A percentile compares a stretch with the other conserved stretches of the same genome.
These are phyloP conservation scores for Tieghemiomyces parasiticus DNA, from an alignment of 192 early-diverging fungal species.

Conservation along the genomic window DNA sequence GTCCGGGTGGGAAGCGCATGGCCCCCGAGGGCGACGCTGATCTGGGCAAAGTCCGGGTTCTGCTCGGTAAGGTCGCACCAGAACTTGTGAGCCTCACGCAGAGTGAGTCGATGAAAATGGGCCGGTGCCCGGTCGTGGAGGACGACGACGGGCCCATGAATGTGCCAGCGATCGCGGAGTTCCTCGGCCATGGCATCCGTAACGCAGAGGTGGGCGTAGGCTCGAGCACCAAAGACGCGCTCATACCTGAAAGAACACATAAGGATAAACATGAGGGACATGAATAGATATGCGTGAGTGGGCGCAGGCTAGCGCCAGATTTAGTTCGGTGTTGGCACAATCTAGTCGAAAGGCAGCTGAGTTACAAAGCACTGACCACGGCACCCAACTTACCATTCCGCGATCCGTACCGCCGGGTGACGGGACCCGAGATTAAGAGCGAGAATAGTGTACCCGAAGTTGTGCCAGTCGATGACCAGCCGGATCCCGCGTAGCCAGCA, in stretches of 20 bases:
- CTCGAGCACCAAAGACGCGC: conserved; percentile 34
- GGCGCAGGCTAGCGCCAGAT: too few relatives aligned
- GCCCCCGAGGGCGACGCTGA: background rate
- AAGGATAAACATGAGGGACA: too few relatives aligned
- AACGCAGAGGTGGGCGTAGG: conserved; percentile 74
- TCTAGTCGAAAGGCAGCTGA: too few relatives aligned
- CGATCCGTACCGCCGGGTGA: conserved; percentile 25
- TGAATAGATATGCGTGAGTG: too few relatives aligned
- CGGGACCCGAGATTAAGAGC: conserved; percentile 43
- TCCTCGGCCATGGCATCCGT: conserved; percentile 66
- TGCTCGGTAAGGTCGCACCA: conserved; percentile 9
- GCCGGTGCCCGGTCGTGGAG: conserved; percentile 71
- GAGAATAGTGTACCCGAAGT: conserved; percentile 85
- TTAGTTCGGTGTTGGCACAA: too few relatives aligned
- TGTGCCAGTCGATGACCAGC: conserved; percentile 96
- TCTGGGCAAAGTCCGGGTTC: background rate
- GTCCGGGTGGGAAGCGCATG: conserved; percentile 17
- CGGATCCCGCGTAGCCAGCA: conserved; percentile 43
- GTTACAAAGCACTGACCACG: too few relatives aligned
- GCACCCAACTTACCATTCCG: too few relatives aligned
- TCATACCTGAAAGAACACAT: too few relatives aligned
- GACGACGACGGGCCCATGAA: conserved; percentile 49
- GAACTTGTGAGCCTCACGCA: conserved; percentile 46
- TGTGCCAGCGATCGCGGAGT: background rate
- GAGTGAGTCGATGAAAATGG: conserved; percentile 51